Evolutionary conservation across 129 eudicot species (phyloP).

Genomic region (Flaveria brownii): DNA sequence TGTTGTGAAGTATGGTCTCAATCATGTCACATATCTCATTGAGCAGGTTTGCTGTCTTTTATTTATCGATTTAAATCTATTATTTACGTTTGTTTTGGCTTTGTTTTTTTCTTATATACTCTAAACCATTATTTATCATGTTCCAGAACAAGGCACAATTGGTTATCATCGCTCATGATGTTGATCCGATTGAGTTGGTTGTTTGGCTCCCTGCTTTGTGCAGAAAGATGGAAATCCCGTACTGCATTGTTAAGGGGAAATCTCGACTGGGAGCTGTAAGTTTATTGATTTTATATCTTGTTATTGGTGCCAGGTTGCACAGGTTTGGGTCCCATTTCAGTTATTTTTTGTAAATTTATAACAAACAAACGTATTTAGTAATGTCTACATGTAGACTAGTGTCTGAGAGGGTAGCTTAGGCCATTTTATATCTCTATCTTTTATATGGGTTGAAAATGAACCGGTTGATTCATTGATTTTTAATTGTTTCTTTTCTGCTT

Average conservation of each 20-base stretch:
- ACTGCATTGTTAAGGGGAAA: conserved; percentile 12
- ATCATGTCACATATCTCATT: conserved; percentile 64
- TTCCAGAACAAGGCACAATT: conserved; percentile 74
- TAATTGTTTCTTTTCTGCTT: too few species aligned
- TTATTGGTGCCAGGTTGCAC: not conserved
- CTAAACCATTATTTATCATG: not conserved
- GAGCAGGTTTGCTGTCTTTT: conserved; percentile 54
- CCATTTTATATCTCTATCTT: too few species aligned
- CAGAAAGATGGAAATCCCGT: conserved; percentile 15
- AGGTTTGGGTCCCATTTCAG: too few species aligned
- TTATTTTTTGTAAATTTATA: too few species aligned
- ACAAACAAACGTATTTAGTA: too few species aligned
- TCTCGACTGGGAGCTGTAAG: conserved; percentile 6
- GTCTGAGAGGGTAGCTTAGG: too few species aligned
- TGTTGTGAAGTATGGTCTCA: conserved; percentile 29
- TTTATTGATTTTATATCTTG: not conserved
- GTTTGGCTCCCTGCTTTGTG: conserved; percentile 18
- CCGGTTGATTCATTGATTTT: too few species aligned
- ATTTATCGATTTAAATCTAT: not conserved
- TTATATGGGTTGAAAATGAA: too few species aligned
- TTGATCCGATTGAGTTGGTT: conserved; percentile 53
- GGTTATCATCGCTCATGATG: conserved; percentile 82
- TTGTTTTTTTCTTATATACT: not conserved
- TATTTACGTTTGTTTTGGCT: not conserved
- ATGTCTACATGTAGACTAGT: too few species aligned